Evolutionary conservation across 177 flowering plant species (phyloP), one percentile per base, ranked within the genome.

Genomic region (Telopea speciosissima): DNA sequence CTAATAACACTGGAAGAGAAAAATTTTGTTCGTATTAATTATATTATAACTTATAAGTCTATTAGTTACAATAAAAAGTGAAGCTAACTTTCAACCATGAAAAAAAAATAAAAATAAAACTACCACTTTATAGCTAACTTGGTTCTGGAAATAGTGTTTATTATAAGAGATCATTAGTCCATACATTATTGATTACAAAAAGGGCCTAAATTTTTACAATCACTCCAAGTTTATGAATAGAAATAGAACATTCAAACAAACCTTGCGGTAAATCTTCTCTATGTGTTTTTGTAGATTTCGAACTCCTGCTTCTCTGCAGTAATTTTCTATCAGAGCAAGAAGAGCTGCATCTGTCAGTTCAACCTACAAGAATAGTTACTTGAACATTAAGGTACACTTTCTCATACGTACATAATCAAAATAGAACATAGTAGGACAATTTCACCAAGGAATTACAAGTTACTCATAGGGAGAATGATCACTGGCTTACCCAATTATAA

Each of bases 191-290:
- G 31, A 28, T 28, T 28, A 28, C 4, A 28, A 28, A 28, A 28
- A 28, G 31, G 31, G 31, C 31, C 31, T 28, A 28, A 28, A 28
- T 28, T 2, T 28, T 28, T 28, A 28, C 31, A 28, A 28, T 28
- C 0, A 2, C 58, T 36, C 19, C 19, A 3, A 61, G n/a, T 17
- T 31, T 26, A 65, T n/a, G n/a, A 70, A 70, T 8, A 49, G 62
- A 44, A 66, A 44, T 67, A 25, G 69, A 44, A 23, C 58, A 71
- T 45, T 36, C 52, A 60, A 68, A 63, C 80, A 72, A 65, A 94
- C 99, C 97, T 96, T 96, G 68, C 99, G 92, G 75, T 90, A 96
- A 22, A 96, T 91, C 82, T 96, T 96, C 75, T 93, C 99, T 68
- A 96, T 96, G n/a, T 96, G 97, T 78, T 93, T 93, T 64, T 96